A percentile compares a stretch with the other conserved stretches of the same genome.
Evolutionary conservation across 345 rosid species (phyloP).

Genomic region (Lenwebbia sp.): DNA sequence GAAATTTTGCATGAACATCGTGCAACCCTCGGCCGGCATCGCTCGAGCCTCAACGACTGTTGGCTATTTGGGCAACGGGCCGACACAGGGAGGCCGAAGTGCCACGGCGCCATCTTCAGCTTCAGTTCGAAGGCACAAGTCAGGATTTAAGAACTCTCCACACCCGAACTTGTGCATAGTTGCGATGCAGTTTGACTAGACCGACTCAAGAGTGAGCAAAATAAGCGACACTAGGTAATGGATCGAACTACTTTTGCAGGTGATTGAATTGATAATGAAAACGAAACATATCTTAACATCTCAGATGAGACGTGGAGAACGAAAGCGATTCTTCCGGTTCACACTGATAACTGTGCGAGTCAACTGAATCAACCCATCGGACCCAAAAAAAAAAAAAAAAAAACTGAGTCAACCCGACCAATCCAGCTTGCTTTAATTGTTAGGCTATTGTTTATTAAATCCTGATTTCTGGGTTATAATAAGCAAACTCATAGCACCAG

Average conservation of each 20-base stretch:
- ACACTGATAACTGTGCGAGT: background rate
- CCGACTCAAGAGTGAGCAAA: background rate
- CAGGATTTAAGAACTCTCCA: too few relatives aligned
- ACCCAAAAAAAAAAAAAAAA: too few relatives aligned
- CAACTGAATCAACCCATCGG: background rate
- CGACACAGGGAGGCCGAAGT: too few relatives aligned
- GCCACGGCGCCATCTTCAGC: too few relatives aligned
- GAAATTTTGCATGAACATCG: background rate
- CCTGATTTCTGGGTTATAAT: background rate
- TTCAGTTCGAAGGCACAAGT: too few relatives aligned
- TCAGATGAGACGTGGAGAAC: background rate
- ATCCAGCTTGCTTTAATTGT: background rate
- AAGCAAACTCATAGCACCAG: background rate
- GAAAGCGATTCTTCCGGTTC: background rate
- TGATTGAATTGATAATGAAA: background rate
- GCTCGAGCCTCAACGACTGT: background rate
- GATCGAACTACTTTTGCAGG: background rate
- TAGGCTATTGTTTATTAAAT: background rate
- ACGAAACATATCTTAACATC: background rate
- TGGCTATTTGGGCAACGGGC: background rate
- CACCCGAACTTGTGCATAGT: too few relatives aligned
- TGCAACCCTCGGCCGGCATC: background rate
- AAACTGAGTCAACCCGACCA: background rate
- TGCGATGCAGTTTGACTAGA: too few relatives aligned
- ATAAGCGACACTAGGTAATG: background rate